Evolutionary conservation across 2,329 filamentous ascomycete species (phyloP).

Genomic region (Ramularia endophylla): DNA sequence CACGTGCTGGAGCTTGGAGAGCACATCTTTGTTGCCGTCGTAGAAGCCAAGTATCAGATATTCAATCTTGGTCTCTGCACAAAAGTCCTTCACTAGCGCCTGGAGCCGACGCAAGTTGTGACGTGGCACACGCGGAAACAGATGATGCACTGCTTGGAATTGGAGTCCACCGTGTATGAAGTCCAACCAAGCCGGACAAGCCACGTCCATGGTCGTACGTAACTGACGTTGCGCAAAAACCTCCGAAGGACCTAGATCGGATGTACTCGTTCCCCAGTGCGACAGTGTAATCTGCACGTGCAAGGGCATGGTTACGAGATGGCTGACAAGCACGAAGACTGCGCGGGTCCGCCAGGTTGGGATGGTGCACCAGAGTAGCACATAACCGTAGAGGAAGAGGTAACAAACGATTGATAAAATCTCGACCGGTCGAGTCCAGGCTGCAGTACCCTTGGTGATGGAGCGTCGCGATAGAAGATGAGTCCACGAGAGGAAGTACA

Average conservation of each 20-base stretch:
- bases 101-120: conserved; percentile 62
- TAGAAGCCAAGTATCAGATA: conserved; percentile 58
- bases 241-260: conserved; percentile 58
- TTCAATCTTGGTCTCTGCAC: conserved; percentile 56
- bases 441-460: conserved; percentile 54
- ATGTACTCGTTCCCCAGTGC: conserved; percentile 66
- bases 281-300: conserved; percentile 68
- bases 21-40: conserved; percentile 55
- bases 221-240: conserved; percentile 65
- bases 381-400: conserved; percentile 64
- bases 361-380: conserved; percentile 54
- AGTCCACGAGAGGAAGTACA: conserved; percentile 62
- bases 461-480: conserved; percentile 55
- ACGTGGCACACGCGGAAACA: conserved; percentile 62
- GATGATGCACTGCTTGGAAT: conserved; percentile 66
- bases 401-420: conserved; percentile 56
- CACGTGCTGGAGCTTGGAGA: conserved; percentile 52
- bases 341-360: conserved; percentile 55
- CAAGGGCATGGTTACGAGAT: conserved; percentile 61
- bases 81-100: conserved; percentile 56
- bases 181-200: conserved; percentile 66
- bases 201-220: conserved; percentile 67
- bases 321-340: conserved; percentile 57
- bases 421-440: conserved; percentile 63
- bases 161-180: conserved; percentile 67